phyloP scores from a whole-genome alignment of 116 monocot species.

The Trichopus zeylanicus region DNA sequence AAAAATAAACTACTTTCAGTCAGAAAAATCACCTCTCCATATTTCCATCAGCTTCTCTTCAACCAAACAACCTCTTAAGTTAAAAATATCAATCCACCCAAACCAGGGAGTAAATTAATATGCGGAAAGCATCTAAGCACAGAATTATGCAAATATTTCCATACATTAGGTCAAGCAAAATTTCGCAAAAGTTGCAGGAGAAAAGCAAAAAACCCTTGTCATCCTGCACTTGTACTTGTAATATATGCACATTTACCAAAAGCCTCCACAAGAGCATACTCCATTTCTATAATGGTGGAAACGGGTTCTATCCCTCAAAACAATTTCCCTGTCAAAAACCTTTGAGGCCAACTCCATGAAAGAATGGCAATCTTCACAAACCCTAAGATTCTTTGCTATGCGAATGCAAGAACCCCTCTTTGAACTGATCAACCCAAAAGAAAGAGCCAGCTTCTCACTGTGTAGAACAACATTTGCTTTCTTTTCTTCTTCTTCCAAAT shows the following conservation, averaged over 20 bases:
- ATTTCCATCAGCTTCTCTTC: no score
- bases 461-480: slow-evolving; percentile 24
- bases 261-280: slow-evolving; percentile 43
- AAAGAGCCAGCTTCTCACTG: slow-evolving; percentile 40
- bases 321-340: slow-evolving; percentile 29
- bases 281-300: slow-evolving; percentile 46
- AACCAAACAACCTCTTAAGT: no score
- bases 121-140: no score
- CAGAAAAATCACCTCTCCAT: no score
- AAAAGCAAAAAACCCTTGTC: background rate
- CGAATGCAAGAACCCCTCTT: slow-evolving; percentile 20
- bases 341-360: slow-evolving; percentile 42
- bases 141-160: no score
- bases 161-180: no score
- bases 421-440: slow-evolving; percentile 34
- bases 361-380: slow-evolving; percentile 47
- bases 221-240: background rate
- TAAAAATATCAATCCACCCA: no score
- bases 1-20: no score
- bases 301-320: slow-evolving; percentile 45
- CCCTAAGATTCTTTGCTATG: slow-evolving; percentile 41
- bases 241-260: slow-evolving; percentile 27
- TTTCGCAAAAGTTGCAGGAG: no score
- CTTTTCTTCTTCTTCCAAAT: slow-evolving; percentile 40
- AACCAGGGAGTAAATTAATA: no score